Evolutionary conservation across 2,329 filamentous ascomycete species (phyloP).

Genomic region (Monilinia polystroma): DNA sequence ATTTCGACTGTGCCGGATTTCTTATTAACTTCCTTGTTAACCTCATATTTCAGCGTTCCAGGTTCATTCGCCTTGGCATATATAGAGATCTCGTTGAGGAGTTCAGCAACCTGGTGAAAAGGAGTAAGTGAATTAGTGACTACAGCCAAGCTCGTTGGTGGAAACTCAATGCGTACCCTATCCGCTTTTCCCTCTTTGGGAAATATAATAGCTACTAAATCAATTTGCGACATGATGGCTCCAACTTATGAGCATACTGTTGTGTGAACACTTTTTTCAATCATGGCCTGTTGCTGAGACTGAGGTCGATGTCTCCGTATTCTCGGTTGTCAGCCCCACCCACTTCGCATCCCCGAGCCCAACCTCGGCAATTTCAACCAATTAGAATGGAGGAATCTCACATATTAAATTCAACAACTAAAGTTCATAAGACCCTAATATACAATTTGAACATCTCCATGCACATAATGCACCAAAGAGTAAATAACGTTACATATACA

Average conservation of each 20-base stretch:
- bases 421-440: not conserved
- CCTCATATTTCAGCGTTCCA: conserved; percentile 35
- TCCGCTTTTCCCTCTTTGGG: conserved; percentile 36
- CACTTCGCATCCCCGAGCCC: not conserved
- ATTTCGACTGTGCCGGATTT: conserved; percentile 36
- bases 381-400: not conserved
- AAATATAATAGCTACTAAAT: conserved; percentile 34
- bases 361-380: conserved; percentile 15
- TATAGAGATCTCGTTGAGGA: conserved; percentile 31
- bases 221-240: conserved; percentile 31
- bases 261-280: not conserved
- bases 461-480: not conserved
- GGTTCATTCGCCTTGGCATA: conserved; percentile 36
- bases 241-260: not conserved
- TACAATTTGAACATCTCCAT: not conserved
- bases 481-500: not conserved
- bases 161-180: conserved; percentile 28
- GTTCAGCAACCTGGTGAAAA: conserved; percentile 32
- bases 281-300: not conserved
- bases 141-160: not conserved
- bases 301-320: not conserved
- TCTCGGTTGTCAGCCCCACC: not conserved
- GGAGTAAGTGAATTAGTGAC: conserved; percentile 12
- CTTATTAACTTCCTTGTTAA: conserved; percentile 32
- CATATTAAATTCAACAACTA: not conserved